These are phyloP conservation scores for Penicillium macrosclerotiorum DNA, from an alignment of 495 filamentous ascomycete genomes.

Conservation along the genomic window DNA sequence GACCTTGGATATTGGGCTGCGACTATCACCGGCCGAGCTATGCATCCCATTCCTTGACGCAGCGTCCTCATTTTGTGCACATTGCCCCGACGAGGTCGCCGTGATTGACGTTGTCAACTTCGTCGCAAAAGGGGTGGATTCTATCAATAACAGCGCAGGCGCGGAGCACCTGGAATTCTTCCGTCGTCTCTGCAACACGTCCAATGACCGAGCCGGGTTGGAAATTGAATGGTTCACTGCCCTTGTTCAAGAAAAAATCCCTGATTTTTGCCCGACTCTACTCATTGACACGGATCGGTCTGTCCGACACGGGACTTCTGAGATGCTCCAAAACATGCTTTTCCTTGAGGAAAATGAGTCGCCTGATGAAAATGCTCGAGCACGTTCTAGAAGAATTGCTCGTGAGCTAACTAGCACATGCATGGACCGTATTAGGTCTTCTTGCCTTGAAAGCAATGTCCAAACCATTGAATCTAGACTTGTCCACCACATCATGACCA, in stretches of 20 bases:
- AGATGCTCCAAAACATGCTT: conserved; percentile 58
- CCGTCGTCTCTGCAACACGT: conserved; percentile 35
- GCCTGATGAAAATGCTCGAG: conserved; percentile 23
- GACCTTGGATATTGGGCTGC: conserved; percentile 51
- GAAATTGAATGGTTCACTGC: conserved; percentile 35
- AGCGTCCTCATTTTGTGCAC: conserved; percentile 46
- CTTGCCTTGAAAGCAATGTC: conserved; percentile 24
- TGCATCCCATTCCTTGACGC: conserved; percentile 54
- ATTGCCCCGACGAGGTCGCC: conserved; percentile 32
- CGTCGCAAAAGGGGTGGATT: conserved; percentile 54
- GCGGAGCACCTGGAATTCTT: conserved; percentile 61
- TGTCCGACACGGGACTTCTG: conserved; percentile 54
- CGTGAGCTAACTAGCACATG: conserved; percentile 36
- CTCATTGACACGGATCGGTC: conserved; percentile 58
- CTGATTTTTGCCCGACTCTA: conserved; percentile 65
- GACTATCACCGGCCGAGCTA: conserved; percentile 54
- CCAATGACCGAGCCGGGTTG: conserved; percentile 39
- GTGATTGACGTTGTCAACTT: conserved; percentile 46
- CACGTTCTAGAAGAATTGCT: conserved; percentile 25
- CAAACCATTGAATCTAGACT: conserved; percentile 34
- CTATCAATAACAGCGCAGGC: conserved; percentile 55
- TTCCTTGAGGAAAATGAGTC: conserved; percentile 28
- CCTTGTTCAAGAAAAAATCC: conserved; percentile 52
- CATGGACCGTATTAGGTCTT: conserved; percentile 31
- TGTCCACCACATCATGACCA: conserved; percentile 36